Conservation (phyloP, 108 stramenopile species). For the Pseudonitzschia multiseries region DNA sequence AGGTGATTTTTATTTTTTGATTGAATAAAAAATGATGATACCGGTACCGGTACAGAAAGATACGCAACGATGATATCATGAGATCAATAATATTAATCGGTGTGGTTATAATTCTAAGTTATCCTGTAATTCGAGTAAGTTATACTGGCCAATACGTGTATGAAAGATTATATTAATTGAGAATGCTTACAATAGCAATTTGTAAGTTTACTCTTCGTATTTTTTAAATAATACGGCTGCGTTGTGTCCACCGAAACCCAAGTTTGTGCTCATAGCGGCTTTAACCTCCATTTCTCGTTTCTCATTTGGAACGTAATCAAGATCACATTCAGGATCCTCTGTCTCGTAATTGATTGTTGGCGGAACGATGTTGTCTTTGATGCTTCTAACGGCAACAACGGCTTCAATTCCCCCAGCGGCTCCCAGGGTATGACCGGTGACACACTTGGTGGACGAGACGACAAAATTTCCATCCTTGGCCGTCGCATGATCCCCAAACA, state of each 20-base stretch:
- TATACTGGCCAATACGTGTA: no score
- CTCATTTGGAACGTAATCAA: constrained; percentile 93
- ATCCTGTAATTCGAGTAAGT: no score
- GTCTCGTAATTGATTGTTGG: constrained; percentile 96
- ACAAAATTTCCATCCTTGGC: constrained; percentile 74
- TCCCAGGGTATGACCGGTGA: constrained; percentile 95
- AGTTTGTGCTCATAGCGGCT: constrained; percentile 93
- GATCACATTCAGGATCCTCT: constrained; percentile 94
- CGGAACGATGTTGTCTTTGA: constrained; percentile 83
- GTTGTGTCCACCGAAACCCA: constrained; percentile 99
- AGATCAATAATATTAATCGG: no score
- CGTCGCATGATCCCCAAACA: constrained; percentile 89
- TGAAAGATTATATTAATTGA: no score
- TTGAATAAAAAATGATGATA: no score
- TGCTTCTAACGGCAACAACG: constrained; percentile 80
- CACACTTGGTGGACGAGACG: constrained; percentile 92
- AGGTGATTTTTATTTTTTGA: no score
- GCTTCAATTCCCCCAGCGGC: constrained; percentile 98
- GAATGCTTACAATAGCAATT: no score
- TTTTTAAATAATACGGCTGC: constrained; percentile 97
- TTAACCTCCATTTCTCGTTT: constrained; percentile 89
- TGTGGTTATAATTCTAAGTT: no score
- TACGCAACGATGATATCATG: no score
- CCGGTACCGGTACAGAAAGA: no score
- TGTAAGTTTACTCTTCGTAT: constrained; percentile 53